These are phyloP conservation scores for Dentipellis fragilis DNA, from an alignment of 768 basidiomycete species.

Conservation along the genomic window DNA sequence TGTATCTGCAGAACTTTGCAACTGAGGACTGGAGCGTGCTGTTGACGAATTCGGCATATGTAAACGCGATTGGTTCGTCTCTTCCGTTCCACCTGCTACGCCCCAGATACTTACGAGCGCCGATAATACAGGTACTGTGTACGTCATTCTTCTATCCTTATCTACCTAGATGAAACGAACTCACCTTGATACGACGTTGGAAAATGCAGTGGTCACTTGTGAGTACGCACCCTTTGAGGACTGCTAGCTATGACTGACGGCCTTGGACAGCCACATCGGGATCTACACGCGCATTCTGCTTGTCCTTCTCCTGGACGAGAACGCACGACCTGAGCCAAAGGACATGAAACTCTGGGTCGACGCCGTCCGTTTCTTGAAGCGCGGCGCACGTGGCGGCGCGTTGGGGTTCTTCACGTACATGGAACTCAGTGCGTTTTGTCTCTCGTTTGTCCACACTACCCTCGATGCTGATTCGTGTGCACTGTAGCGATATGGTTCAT, in stretches of 20 bases:
- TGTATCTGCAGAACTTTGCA: conserved; percentile 47
- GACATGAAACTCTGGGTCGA: conserved; percentile 54
- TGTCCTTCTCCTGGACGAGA: conserved; percentile 35
- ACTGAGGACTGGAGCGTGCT: conserved; percentile 44
- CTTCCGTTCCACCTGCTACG: neutral
- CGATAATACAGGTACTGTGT: conserved; percentile 17
- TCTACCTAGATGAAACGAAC: neutral
- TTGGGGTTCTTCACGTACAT: conserved; percentile 49
- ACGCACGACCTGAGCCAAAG: conserved; percentile 31
- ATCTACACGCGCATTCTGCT: conserved; percentile 43
- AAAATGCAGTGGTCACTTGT: conserved; percentile 30
- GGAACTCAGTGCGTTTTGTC: conserved; percentile 34
- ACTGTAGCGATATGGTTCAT: conserved; percentile 33
- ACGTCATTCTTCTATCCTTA: conserved; percentile 2
- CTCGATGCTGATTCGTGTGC: neutral
- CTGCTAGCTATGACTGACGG: no score
- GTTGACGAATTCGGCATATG: conserved; percentile 40
- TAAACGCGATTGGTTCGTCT: conserved; percentile 36
- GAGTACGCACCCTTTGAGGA: conserved; percentile 8
- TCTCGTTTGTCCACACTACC: neutral
- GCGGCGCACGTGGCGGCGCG: conserved; percentile 34
- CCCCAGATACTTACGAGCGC: neutral
- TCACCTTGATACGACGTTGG: neutral
- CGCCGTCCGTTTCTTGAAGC: conserved; percentile 39
- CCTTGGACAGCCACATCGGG: conserved; percentile 35